phyloP scores from a whole-genome alignment of 306 rosid species.

The Rubus parviflorus region DNA sequence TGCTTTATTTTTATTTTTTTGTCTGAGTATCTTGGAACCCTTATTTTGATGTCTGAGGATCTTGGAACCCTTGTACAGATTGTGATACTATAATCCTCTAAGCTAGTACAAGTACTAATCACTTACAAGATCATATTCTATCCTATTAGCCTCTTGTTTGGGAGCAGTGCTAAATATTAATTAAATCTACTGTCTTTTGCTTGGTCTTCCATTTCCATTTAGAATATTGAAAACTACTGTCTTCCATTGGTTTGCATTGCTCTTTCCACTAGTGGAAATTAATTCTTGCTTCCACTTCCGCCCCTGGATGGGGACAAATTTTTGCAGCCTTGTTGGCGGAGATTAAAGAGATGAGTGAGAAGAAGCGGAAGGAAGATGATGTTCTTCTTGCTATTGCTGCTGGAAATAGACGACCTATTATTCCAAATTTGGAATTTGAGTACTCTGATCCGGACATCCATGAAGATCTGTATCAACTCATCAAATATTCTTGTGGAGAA shows the following conservation, averaged over 20 bases:
- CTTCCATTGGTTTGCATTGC: slow-evolving; percentile 2
- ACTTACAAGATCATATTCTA: not conserved
- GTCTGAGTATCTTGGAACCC: not conserved
- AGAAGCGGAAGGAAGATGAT: slow-evolving; percentile 92
- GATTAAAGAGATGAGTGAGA: slow-evolving; percentile 96
- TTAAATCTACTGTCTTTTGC: not conserved
- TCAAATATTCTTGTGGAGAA: slow-evolving; percentile 95
- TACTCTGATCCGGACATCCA: slow-evolving; percentile 84
- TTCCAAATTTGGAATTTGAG: slow-evolving; percentile 88
- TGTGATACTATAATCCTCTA: not conserved
- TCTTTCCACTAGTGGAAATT: slow-evolving; percentile 2
- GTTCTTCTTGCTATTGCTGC: slow-evolving; percentile 96
- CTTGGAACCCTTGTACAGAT: not conserved
- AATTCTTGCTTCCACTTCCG: slow-evolving; percentile 14
- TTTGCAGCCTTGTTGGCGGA: slow-evolving; percentile 84
- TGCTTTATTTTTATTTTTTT: not conserved
- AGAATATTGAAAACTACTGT: not conserved
- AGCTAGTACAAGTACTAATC: not conserved
- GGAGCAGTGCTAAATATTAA: not conserved
- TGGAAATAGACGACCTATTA: slow-evolving; percentile 85
- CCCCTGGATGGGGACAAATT: not conserved
- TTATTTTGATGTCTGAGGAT: not conserved
- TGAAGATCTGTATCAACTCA: slow-evolving; percentile 91
- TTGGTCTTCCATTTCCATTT: not conserved
- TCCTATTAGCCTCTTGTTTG: not conserved